phyloP scores from a whole-genome alignment of 2,329 filamentous ascomycete genomes.

The Beauveria sp. region DNA sequence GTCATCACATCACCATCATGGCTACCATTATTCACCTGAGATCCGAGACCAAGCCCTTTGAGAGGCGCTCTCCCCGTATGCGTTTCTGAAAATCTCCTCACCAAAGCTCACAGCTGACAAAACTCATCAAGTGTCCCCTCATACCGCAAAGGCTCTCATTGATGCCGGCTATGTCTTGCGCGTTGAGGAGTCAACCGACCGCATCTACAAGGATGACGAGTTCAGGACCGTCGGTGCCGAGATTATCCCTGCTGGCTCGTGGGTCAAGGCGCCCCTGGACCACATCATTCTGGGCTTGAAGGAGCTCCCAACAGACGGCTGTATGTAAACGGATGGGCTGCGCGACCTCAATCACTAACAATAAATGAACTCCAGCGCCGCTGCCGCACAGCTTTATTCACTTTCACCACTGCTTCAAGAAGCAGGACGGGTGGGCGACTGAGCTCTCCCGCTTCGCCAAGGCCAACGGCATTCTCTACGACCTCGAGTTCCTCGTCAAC shows the following conservation, averaged over 20 bases:
- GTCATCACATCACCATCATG: slow-evolving; percentile 9
- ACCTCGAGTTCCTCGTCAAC: slow-evolving; percentile 80
- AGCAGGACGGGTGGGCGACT: slow-evolving; percentile 66
- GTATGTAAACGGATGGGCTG: slow-evolving; percentile 26
- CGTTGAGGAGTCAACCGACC: slow-evolving; percentile 56
- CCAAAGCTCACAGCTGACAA: not conserved
- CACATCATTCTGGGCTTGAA: slow-evolving; percentile 70
- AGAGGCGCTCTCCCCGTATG: slow-evolving; percentile 13
- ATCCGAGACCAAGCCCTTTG: slow-evolving; percentile 14
- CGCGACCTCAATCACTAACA: not conserved
- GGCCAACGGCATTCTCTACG: slow-evolving; percentile 63
- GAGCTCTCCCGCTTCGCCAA: slow-evolving; percentile 53
- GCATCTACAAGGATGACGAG: slow-evolving; percentile 56
- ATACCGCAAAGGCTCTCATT: slow-evolving; percentile 37
- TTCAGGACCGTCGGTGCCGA: slow-evolving; percentile 55
- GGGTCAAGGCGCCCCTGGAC: slow-evolving; percentile 59
- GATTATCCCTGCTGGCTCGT: slow-evolving; percentile 58
- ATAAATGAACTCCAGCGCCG: not conserved
- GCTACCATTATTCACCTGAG: slow-evolving; percentile 11
- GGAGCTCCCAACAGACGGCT: slow-evolving; percentile 66
- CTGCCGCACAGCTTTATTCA: slow-evolving; percentile 65
- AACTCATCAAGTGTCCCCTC: slow-evolving; percentile 15
- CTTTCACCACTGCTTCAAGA: slow-evolving; percentile 66
- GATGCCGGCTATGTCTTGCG: slow-evolving; percentile 61
- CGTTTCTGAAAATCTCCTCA: not conserved